A percentile compares a stretch with the other conserved stretches of the same genome.
Conservation (phyloP, 176 grass and related monocot genomes). For the Avena insularis region DNA sequence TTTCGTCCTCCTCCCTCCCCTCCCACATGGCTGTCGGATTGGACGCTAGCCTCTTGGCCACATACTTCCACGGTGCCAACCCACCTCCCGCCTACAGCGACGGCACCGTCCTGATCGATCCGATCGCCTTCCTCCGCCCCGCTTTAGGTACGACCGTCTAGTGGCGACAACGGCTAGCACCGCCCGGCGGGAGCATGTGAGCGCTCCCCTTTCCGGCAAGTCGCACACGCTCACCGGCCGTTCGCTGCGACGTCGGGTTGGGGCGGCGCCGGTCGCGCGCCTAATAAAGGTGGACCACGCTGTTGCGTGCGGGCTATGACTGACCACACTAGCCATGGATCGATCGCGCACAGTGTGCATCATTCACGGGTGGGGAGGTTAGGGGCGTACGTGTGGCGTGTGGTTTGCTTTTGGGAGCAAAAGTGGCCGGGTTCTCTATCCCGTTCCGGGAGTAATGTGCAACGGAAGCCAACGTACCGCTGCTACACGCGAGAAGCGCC, state of each 20-base stretch:
- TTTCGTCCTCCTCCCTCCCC: constrained; percentile 10
- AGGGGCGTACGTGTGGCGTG: constrained; percentile 9
- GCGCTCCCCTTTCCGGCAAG: not conserved
- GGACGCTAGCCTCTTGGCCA: constrained; percentile 21
- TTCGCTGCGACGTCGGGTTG: not conserved
- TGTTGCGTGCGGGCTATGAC: constrained; percentile 1
- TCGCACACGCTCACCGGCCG: not conserved
- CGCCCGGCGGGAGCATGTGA: constrained; percentile 12
- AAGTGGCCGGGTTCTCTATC: not conserved
- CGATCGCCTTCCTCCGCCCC: not conserved
- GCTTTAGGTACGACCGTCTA: not conserved
- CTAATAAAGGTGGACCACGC: constrained; percentile 32
- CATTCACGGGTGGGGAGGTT: constrained; percentile 31
- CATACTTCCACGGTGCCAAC: not conserved
- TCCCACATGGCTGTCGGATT: constrained; percentile 37
- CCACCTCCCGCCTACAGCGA: constrained; percentile 10
- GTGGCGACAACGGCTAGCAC: not conserved
- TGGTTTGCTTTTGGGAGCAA: constrained; percentile 29
- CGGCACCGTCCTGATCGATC: not conserved
- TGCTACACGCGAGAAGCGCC: not conserved
- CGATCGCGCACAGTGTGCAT: not conserved
- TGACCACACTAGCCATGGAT: not conserved
- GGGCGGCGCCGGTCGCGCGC: not conserved
- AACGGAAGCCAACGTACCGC: not conserved
- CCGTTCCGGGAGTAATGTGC: not conserved